A percentile compares a stretch with the other conserved stretches of the same genome.
These are phyloP conservation scores for Medicago truncatula DNA, from an alignment of 306 rosid species.

Conservation along the genomic window DNA sequence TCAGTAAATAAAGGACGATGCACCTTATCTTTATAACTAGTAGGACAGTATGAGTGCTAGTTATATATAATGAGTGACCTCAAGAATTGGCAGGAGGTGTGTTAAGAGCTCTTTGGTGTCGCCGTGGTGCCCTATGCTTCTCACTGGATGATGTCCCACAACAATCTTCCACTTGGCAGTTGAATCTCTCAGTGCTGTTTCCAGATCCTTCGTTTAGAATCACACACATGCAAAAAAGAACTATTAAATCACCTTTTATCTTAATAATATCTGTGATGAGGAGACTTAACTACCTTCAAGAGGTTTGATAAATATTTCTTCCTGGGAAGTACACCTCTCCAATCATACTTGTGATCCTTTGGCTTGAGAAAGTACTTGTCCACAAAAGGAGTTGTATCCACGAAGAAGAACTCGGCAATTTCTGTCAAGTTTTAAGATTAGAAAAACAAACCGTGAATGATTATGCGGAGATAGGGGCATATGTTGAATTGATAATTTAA, in stretches of 20 bases:
- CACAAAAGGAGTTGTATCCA: slow-evolving; percentile 61
- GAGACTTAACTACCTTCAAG: slow-evolving; percentile 41
- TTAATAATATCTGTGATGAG: slow-evolving; percentile 1
- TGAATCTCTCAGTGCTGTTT: slow-evolving; percentile 46
- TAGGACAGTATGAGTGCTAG: not conserved
- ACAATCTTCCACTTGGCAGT: slow-evolving; percentile 56
- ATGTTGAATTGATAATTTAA: not conserved
- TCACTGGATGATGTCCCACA: slow-evolving; percentile 56
- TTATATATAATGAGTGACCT: slow-evolving; percentile 37
- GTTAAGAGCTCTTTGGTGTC: slow-evolving; percentile 48
- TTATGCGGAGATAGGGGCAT: not conserved
- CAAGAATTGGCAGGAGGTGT: slow-evolving; percentile 54
- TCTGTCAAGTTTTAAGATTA: slow-evolving; percentile 35
- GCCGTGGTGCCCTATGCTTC: slow-evolving; percentile 58
- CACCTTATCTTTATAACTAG: not conserved
- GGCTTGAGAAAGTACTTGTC: slow-evolving; percentile 51
- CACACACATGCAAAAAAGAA: not conserved
- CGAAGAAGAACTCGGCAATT: slow-evolving; percentile 52
- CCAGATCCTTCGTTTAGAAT: slow-evolving; percentile 46
- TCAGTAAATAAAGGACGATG: slow-evolving; percentile 29
- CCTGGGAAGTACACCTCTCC: slow-evolving; percentile 61
- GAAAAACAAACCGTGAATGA: not conserved
- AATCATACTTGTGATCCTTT: slow-evolving; percentile 56
- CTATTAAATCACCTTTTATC: slow-evolving; percentile 4
- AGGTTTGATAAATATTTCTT: slow-evolving; percentile 47